A percentile compares a stretch with the other conserved stretches of the same genome.
Conservation (phyloP, 2,329 filamentous ascomycete species). For the Ophiostoma angusticollis region DNA sequence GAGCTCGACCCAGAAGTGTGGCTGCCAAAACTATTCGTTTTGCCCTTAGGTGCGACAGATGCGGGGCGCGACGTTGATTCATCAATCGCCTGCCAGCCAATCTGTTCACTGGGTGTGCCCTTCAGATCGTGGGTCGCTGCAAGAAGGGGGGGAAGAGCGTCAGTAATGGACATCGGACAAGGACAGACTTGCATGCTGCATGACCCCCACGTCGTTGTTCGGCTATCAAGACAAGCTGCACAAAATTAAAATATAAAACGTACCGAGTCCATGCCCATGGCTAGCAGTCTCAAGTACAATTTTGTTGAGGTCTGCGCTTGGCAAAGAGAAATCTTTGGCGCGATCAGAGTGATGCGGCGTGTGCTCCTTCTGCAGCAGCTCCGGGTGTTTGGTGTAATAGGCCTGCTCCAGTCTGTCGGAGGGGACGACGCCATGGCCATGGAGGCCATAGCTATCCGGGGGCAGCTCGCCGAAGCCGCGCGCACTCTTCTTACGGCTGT, state of each 20-base stretch:
- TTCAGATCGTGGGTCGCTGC: slow-evolving; percentile 50
- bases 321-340: slow-evolving; percentile 66
- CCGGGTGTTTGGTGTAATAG: slow-evolving; percentile 87
- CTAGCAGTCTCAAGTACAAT: slow-evolving; percentile 63
- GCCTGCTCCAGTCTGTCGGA: slow-evolving; percentile 78
- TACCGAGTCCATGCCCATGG: slow-evolving; percentile 39
- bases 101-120: slow-evolving; percentile 78
- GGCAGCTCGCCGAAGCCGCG: slow-evolving; percentile 57
- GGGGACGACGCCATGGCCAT: slow-evolving; percentile 67
- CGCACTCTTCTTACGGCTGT: slow-evolving; percentile 60
- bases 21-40: slow-evolving; percentile 11
- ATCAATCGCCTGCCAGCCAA: slow-evolving; percentile 77
- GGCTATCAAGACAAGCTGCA: too few species aligned
- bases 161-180: too few species aligned
- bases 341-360: slow-evolving; percentile 42
- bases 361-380: slow-evolving; percentile 63
- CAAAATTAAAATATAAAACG: slow-evolving; percentile 16
- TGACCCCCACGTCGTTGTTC: not conserved
- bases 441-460: slow-evolving; percentile 83
- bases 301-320: slow-evolving; percentile 79
- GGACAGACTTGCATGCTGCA: too few species aligned
- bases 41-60: slow-evolving; percentile 11
- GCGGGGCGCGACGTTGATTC: slow-evolving; percentile 57
- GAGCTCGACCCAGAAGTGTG: slow-evolving; percentile 16
- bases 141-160: too few species aligned